Evolutionary conservation across 2,329 filamentous ascomycete species (phyloP), one percentile per base, ranked within the genome.

Genomic region (Geosmithia putterillii): DNA sequence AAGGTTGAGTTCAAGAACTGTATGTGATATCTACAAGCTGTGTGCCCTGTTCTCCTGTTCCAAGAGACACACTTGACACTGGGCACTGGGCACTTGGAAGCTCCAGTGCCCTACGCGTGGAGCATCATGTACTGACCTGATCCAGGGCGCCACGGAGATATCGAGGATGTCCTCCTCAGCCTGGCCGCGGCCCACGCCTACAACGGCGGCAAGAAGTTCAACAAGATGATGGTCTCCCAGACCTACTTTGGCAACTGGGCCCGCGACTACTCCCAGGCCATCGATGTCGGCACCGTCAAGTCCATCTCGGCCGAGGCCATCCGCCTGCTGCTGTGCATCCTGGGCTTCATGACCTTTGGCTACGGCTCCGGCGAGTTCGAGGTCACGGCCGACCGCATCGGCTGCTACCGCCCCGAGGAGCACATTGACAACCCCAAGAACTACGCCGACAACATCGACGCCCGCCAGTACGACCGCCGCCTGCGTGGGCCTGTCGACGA

Each of bases 211-310:
- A 88, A 89, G 69, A 94, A 89, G 57, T 95, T 94, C 65, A 79
- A 76, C 69, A 92, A 92, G 67, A 76, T 94, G 56, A 83, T 81
- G 57, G 84, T 95, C 48, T 85, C 89, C 50, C 79, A 88, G 47
- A 85, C 94, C 49, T 95, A 95, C 69, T 95, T 95, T 67, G 89
- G 89, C 50, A 95, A 95, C 69, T 95, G 89, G 89, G 76, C 95
- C 28, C 78, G 75, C 46, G 89, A 95, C 64, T 95, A 95, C 64
- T 92, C 85, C 43, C 89, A 95, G 63, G 89, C 88, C 47, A 85
- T 95, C 54, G 89, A 95, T 61, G 86, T 95, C 41, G 89, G 87
- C 48, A 94, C 87, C 4, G 78, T 95, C 64, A 95, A 95, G 67
- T 77, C 82, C 53, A 88, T 95, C 49, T 90, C 85, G 44, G 83